A percentile compares a stretch with the other conserved stretches of the same genome.
phyloP scores from a whole-genome alignment of 176 grass and related monocot species.

The Carex parvula region DNA sequence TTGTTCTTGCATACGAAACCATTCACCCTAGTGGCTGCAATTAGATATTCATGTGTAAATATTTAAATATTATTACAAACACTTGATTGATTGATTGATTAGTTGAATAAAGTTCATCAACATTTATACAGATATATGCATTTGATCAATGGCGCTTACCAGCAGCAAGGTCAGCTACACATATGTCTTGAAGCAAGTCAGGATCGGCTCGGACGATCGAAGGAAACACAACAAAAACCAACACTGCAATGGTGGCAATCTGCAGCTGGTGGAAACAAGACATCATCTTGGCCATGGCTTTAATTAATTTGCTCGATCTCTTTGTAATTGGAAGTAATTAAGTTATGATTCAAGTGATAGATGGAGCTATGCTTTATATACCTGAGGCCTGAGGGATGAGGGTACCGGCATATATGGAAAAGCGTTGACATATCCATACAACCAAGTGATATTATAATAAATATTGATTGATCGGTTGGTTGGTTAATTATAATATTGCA shows the following conservation, averaged over 20 bases:
- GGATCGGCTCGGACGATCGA: conserved; percentile 30
- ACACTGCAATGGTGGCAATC: neutral
- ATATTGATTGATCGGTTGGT: neutral
- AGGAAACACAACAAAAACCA: neutral
- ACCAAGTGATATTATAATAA: neutral
- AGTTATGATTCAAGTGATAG: neutral
- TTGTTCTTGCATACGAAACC: conserved; percentile 76
- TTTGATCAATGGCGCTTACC: conserved; percentile 31
- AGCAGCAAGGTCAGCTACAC: conserved; percentile 51
- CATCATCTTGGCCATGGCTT: neutral
- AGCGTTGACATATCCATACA: neutral
- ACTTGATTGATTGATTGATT: neutral
- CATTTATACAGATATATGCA: neutral
- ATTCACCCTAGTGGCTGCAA: conserved; percentile 57
- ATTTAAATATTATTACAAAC: neutral
- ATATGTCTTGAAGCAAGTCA: conserved; percentile 68
- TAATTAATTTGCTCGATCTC: neutral
- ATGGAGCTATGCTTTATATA: neutral
- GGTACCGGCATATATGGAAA: neutral
- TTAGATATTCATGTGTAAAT: neutral
- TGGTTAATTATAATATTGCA: neutral
- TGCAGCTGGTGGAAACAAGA: neutral
- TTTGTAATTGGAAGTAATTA: neutral
- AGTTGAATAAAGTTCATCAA: neutral
- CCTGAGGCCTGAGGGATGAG: neutral